Evolutionary conservation across 208 protist genomes (phyloP).

Genomic region (Crithidia mellificae): DNA sequence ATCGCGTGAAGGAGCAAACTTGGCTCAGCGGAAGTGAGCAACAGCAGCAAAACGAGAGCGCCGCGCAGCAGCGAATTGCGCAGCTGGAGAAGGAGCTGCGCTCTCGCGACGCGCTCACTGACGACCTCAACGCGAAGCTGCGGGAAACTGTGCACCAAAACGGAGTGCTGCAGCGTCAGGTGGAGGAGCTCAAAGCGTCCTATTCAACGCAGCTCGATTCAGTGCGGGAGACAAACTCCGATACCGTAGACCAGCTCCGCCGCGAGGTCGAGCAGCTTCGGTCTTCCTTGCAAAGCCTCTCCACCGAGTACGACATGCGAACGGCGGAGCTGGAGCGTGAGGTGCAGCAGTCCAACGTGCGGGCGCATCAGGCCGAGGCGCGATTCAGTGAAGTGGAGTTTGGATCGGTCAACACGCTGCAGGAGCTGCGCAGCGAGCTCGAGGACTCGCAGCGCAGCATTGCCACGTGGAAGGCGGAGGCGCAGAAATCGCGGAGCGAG

Average conservation of each 20-base stretch:
- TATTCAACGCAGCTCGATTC: constrained; percentile 33
- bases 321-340: constrained; percentile 54
- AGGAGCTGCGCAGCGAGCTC: constrained; percentile 55
- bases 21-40: constrained; percentile 31
- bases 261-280: constrained; percentile 55
- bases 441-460: constrained; percentile 55
- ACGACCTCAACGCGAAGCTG: constrained; percentile 39
- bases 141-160: constrained; percentile 28
- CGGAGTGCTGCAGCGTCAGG: constrained; percentile 24
- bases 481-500: constrained; percentile 36
- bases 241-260: constrained; percentile 37
- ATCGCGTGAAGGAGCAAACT: constrained; percentile 34
- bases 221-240: constrained; percentile 35
- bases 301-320: constrained; percentile 55
- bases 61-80: constrained; percentile 41
- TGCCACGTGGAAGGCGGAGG: constrained; percentile 35
- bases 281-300: constrained; percentile 39
- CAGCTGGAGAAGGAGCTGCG: constrained; percentile 36
- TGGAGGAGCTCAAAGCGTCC: constrained; percentile 36
- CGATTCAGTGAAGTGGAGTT: constrained; percentile 50
- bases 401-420: constrained; percentile 45
- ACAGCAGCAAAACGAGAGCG: constrained; percentile 23
- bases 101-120: constrained; percentile 18
- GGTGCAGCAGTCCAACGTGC: constrained; percentile 50
- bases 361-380: constrained; percentile 59